Base-by-base conservation (phyloP, 2,329 filamentous ascomycete genomes). In the Ophiocordyceps camponoti-floridani region DNA sequence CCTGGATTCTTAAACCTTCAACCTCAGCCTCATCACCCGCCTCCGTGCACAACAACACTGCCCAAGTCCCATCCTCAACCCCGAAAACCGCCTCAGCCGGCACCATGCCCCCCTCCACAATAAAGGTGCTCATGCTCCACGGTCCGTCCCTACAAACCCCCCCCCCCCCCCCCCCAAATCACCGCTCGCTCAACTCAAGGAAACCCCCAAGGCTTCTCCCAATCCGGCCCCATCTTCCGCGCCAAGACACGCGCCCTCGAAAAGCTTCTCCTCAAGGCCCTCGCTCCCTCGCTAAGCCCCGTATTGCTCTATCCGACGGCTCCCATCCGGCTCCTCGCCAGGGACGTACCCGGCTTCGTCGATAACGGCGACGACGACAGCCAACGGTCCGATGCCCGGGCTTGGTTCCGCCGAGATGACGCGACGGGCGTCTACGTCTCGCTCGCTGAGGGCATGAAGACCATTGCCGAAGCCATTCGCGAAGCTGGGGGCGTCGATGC, bases 161-260 rank as follows among this genome's bases (percentile, higher is more conserved):
- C 26, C 6, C 13, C n/a, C 26, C 40, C 44, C 40, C 42, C 19
- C 14, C 12, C 33, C 31, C 18, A 8, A 18, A 45, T 35, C 44
- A 44, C 37, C 30, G 26, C 13, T 40, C 30, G 23, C 45, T 41
- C 47, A 11, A 14, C 13, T 37, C 33, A 4, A 6, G 11, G 10
- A n/a, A n/a, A n/a, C 8, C 33, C 4, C 4, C 12, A 46, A 79
- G 83, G 89, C 62, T 95, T 79, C 73, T 94, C 89, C 8, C 89
- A 96, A 69, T 93, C 84, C 27, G 87, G 88, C 4, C 63, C 79
- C 4, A 69, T 87, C 50, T 95, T 95, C 73, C 81, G 77, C 58
- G 75, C 81, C 60, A 95, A 95, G 67, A 93, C 85, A 41, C 84
- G 86, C 60, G 85, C 85, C 11, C 69, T 95, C 1, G 77, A 87